These are phyloP conservation scores for Podosphaera leucotricha DNA, from an alignment of 2,329 filamentous ascomycete species.

Conservation along the genomic window DNA sequence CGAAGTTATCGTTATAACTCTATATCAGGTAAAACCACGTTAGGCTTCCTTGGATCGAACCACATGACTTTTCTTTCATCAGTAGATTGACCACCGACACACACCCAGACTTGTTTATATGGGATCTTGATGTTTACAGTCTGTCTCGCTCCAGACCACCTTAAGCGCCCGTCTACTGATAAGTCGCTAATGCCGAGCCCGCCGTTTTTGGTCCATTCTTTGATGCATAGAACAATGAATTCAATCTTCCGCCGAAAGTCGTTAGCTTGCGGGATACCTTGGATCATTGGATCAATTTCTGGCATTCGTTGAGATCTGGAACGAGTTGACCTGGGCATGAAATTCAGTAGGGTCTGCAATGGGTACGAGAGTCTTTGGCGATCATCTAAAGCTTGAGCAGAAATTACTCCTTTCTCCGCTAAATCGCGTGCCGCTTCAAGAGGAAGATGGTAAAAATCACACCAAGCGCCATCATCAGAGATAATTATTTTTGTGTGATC, in stretches of 20 bases:
- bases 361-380: slow-evolving; percentile 50
- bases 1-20: not conserved
- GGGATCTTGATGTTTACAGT: slow-evolving; percentile 25
- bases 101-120: slow-evolving; percentile 44
- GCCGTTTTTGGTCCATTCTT: slow-evolving; percentile 46
- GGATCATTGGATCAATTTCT: slow-evolving; percentile 34
- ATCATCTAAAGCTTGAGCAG: slow-evolving; percentile 44
- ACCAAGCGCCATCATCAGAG: slow-evolving; percentile 48
- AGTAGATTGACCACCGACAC: slow-evolving; percentile 37
- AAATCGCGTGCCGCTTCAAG: slow-evolving; percentile 45
- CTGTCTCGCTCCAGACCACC: slow-evolving; percentile 36
- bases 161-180: slow-evolving; percentile 25
- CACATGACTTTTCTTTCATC: slow-evolving; percentile 21
- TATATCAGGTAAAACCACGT: slow-evolving; percentile 13
- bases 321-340: slow-evolving; percentile 23
- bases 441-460: slow-evolving; percentile 56
- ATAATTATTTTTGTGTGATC: slow-evolving; percentile 72
- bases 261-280: slow-evolving; percentile 46
- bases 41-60: slow-evolving; percentile 15
- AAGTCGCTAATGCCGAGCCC: slow-evolving; percentile 46
- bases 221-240: slow-evolving; percentile 44
- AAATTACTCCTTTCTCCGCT: slow-evolving; percentile 38
- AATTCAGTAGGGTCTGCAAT: slow-evolving; percentile 50
- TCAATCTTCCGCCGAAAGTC: slow-evolving; percentile 50
- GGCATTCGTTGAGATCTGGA: slow-evolving; percentile 30